Conservation (phyloP, 1,284 basidiomycete species). For the Amylostereum chailletii region DNA sequence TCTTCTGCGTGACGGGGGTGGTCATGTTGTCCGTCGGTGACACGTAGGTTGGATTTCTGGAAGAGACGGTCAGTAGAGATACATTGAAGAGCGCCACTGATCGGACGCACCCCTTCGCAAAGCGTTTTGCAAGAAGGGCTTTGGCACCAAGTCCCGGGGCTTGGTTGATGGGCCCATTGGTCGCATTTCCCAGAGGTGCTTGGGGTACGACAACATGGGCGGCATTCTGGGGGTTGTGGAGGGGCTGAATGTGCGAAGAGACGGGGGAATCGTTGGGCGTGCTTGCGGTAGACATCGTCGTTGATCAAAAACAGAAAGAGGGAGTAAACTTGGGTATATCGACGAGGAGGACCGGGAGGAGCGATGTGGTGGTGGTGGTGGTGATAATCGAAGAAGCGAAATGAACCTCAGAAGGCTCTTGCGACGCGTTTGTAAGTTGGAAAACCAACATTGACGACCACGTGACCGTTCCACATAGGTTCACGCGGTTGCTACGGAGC, state of each 20-base stretch:
- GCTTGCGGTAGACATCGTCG: slow-evolving; percentile 49
- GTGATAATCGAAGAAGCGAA: background rate
- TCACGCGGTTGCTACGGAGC: too few relatives aligned
- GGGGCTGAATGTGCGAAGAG: slow-evolving; percentile 58
- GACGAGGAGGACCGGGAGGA: slow-evolving; percentile 5
- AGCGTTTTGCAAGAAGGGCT: slow-evolving; percentile 80
- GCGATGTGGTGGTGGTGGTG: background rate
- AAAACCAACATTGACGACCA: slow-evolving; percentile 2
- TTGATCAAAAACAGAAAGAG: background rate
- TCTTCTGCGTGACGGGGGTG: slow-evolving; percentile 86
- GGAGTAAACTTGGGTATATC: background rate
- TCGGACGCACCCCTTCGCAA: slow-evolving; percentile 70
- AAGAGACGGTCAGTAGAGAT: background rate
- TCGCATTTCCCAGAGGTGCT: slow-evolving; percentile 67
- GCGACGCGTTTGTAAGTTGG: background rate
- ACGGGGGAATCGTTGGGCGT: slow-evolving; percentile 58
- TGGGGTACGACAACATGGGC: slow-evolving; percentile 73
- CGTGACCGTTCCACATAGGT: background rate
- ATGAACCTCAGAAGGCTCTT: background rate
- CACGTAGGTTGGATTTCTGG: slow-evolving; percentile 72
- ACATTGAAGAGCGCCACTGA: slow-evolving; percentile 3
- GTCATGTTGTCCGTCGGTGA: slow-evolving; percentile 92
- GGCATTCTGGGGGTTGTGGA: slow-evolving; percentile 77
- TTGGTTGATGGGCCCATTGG: slow-evolving; percentile 38
- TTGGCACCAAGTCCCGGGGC: slow-evolving; percentile 78